Conservation (phyloP, 192 early-diverging fungal species). For the Coemansia sp. region DNA sequence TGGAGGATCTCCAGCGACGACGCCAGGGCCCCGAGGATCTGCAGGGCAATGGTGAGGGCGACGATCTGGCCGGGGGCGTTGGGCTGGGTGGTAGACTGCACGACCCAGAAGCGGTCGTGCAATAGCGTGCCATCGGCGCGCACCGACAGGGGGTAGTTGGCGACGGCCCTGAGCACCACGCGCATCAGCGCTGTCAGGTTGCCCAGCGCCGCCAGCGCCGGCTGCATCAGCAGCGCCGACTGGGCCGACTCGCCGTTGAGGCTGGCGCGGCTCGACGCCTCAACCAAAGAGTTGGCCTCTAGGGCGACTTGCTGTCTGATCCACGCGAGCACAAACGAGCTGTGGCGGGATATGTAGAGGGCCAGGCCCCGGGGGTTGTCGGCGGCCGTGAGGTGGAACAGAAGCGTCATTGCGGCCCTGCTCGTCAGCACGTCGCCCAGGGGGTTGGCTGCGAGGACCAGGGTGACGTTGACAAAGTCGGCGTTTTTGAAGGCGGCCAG, state of each 20-base stretch:
- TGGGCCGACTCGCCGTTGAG: neutral
- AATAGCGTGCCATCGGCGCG: neutral
- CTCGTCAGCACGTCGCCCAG: conserved; percentile 41
- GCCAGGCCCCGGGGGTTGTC: conserved; percentile 25
- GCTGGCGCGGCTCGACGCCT: neutral
- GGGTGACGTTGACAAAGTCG: conserved; percentile 20
- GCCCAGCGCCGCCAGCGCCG: conserved; percentile 12
- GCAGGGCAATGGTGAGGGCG: conserved; percentile 9
- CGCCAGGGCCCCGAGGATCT: conserved; percentile 1
- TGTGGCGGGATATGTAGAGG: conserved; percentile 29
- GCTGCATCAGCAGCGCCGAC: neutral
- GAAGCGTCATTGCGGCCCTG: conserved; percentile 22
- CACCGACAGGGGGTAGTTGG: conserved; percentile 30
- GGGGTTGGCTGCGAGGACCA: conserved; percentile 30
- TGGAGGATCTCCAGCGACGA: neutral
- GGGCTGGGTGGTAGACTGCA: conserved; percentile 16
- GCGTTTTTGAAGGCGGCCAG: conserved; percentile 15
- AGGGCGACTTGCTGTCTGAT: conserved; percentile 34
- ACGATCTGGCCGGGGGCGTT: conserved; percentile 34
- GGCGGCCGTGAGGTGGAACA: conserved; percentile 35
- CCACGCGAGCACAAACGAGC: conserved; percentile 40
- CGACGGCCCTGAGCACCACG: conserved; percentile 21
- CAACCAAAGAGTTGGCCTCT: conserved; percentile 25
- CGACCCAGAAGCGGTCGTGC: conserved; percentile 42
- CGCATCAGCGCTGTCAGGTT: conserved; percentile 41